A percentile compares a stretch with the other conserved stretches of the same genome.
Evolutionary conservation across 176 grass and related monocot species (phyloP).

Genomic region (Aegilops longissima): DNA sequence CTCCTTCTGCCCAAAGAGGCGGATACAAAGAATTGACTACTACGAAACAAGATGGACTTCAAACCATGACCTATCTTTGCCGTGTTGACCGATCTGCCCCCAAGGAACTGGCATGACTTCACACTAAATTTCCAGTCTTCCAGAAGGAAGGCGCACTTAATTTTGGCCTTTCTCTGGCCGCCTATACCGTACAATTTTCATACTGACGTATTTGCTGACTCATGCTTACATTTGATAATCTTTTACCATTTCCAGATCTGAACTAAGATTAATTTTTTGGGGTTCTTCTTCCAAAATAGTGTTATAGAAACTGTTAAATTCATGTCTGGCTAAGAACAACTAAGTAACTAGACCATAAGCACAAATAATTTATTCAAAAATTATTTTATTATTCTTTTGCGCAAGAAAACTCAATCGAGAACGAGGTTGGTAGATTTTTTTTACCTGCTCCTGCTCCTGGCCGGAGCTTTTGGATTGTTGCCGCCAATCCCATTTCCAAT

Average conservation of each 20-base stretch:
- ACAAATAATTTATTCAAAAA: background rate
- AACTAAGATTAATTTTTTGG: background rate
- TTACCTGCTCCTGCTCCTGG: slow-evolving; percentile 45
- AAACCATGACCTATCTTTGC: slow-evolving; percentile 12
- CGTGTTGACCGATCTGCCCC: slow-evolving; percentile 34
- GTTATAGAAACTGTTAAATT: background rate
- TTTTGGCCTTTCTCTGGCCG: background rate
- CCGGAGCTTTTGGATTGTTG: background rate
- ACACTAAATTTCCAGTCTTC: slow-evolving; percentile 20
- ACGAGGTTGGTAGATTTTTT: background rate
- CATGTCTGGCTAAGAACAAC: background rate
- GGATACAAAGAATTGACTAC: slow-evolving; percentile 6
- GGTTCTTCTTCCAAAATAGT: background rate
- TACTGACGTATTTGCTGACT: slow-evolving; percentile 19
- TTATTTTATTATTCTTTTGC: too few relatives aligned
- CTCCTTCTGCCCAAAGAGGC: background rate
- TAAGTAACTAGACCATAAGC: too few relatives aligned
- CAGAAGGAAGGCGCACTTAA: background rate
- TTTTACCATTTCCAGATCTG: background rate
- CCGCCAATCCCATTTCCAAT: slow-evolving; percentile 11
- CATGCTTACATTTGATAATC: background rate
- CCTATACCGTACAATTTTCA: background rate
- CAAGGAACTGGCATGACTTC: slow-evolving; percentile 7
- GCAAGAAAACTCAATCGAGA: background rate
- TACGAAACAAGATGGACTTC: slow-evolving; percentile 24